These are phyloP conservation scores for Globisporangium sylvaticum DNA, from an alignment of 352 stramenopile species.

Conservation along the genomic window DNA sequence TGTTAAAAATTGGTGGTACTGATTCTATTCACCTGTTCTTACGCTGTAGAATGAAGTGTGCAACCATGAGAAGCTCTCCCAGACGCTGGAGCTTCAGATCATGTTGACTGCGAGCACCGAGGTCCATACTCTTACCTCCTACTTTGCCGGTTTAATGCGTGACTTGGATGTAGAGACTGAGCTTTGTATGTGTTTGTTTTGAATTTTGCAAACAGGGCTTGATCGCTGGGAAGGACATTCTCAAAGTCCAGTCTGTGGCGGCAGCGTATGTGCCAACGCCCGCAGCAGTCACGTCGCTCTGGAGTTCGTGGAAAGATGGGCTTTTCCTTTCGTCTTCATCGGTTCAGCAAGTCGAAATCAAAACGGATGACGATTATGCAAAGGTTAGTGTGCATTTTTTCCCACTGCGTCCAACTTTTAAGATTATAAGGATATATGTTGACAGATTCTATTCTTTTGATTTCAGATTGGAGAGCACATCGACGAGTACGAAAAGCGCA, in stretches of 20 bases:
- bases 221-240: slow-evolving; percentile 76
- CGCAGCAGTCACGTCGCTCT: slow-evolving; percentile 69
- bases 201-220: slow-evolving; percentile 39
- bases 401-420: background rate
- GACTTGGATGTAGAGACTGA: background rate
- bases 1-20: slow-evolving; percentile 1
- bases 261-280: slow-evolving; percentile 75
- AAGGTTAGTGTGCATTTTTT: slow-evolving; percentile 28
- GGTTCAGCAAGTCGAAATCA: slow-evolving; percentile 84
- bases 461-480: slow-evolving; percentile 83
- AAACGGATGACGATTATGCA: slow-evolving; percentile 83
- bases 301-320: slow-evolving; percentile 80
- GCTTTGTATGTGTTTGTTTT: background rate
- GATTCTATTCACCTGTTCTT: background rate
- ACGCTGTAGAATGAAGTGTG: slow-evolving; percentile 80
- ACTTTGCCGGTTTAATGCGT: no score
- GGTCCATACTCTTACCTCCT: slow-evolving; percentile 21
- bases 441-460: slow-evolving; percentile 2
- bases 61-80: slow-evolving; percentile 77
- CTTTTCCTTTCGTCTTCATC: slow-evolving; percentile 67
- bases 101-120: slow-evolving; percentile 78
- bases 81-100: slow-evolving; percentile 81
- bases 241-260: slow-evolving; percentile 72
- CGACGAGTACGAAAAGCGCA: slow-evolving; percentile 80
- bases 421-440: background rate